Percentiles rank a stretch among this genome's conserved stretches.
Conservation (phyloP, 192 early-diverging fungal species). For the Piromyces finnis region DNA sequence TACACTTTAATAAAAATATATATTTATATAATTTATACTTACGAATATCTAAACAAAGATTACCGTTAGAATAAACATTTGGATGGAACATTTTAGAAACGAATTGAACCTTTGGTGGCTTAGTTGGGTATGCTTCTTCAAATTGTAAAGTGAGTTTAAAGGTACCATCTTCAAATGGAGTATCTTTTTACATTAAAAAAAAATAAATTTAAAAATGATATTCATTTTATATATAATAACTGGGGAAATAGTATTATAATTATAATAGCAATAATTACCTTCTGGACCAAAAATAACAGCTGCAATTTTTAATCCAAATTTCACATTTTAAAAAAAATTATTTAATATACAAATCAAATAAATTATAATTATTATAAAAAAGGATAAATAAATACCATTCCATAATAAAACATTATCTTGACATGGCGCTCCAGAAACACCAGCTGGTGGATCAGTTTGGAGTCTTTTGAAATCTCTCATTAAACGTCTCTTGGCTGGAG, state of each 20-base stretch:
- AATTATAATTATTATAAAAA: no score
- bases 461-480: slow-evolving; percentile 98
- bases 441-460: slow-evolving; percentile 75
- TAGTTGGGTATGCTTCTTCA: slow-evolving; percentile 96
- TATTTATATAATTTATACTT: slow-evolving; percentile 49
- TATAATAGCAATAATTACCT: slow-evolving; percentile 4
- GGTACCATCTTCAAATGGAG: slow-evolving; percentile 94
- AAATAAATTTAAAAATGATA: background rate
- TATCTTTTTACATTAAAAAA: slow-evolving; percentile 35
- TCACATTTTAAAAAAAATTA: no score
- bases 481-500: slow-evolving; percentile 75
- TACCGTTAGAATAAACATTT: slow-evolving; percentile 92
- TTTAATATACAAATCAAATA: no score
- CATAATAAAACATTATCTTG: slow-evolving; percentile 93
- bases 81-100: slow-evolving; percentile 95
- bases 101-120: slow-evolving; percentile 88
- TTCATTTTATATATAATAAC: background rate
- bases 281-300: slow-evolving; percentile 96
- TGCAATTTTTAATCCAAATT: no score
- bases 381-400: slow-evolving; percentile 43
- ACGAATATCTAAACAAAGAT: slow-evolving; percentile 93
- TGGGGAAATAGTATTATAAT: no score
- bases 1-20: no score
- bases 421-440: slow-evolving; percentile 76
- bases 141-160: slow-evolving; percentile 88